Evolutionary conservation across 2,329 filamentous ascomycete genomes (phyloP).

Genomic region (Botrytis deweyae): DNA sequence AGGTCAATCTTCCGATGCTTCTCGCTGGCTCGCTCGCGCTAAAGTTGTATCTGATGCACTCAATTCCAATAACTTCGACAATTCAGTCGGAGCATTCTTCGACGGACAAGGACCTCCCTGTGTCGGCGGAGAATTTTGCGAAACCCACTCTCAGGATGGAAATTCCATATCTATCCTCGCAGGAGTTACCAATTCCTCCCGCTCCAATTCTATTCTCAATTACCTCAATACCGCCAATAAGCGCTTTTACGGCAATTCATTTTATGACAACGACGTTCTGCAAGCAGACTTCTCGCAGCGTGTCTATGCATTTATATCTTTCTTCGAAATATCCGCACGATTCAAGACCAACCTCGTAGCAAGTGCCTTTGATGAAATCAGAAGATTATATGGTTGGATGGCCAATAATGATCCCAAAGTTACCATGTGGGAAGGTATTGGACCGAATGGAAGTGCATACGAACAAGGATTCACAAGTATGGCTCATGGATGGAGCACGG

Average conservation of each 20-base stretch:
- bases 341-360: slow-evolving; percentile 42
- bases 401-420: slow-evolving; percentile 46
- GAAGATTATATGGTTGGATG: slow-evolving; percentile 53
- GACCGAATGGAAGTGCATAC: slow-evolving; percentile 45
- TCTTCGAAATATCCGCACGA: slow-evolving; percentile 53
- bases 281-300: slow-evolving; percentile 44
- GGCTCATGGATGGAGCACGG: slow-evolving; percentile 53
- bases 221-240: slow-evolving; percentile 44
- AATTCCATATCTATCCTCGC: slow-evolving; percentile 49
- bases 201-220: slow-evolving; percentile 41
- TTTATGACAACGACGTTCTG: slow-evolving; percentile 49
- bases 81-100: slow-evolving; percentile 45
- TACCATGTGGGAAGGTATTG: slow-evolving; percentile 55
- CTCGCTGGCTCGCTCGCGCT: slow-evolving; percentile 45
- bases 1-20: slow-evolving; percentile 39
- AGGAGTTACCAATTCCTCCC: slow-evolving; percentile 38
- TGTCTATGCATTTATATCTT: slow-evolving; percentile 54
- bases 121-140: slow-evolving; percentile 29
- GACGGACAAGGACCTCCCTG: slow-evolving; percentile 41
- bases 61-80: slow-evolving; percentile 44
- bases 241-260: slow-evolving; percentile 50
- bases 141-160: slow-evolving; percentile 50
- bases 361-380: slow-evolving; percentile 47
- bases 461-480: slow-evolving; percentile 49
- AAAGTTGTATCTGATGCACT: slow-evolving; percentile 41